phyloP scores from a whole-genome alignment of 208 protist species.

The Chromosphaera perkinsii region DNA sequence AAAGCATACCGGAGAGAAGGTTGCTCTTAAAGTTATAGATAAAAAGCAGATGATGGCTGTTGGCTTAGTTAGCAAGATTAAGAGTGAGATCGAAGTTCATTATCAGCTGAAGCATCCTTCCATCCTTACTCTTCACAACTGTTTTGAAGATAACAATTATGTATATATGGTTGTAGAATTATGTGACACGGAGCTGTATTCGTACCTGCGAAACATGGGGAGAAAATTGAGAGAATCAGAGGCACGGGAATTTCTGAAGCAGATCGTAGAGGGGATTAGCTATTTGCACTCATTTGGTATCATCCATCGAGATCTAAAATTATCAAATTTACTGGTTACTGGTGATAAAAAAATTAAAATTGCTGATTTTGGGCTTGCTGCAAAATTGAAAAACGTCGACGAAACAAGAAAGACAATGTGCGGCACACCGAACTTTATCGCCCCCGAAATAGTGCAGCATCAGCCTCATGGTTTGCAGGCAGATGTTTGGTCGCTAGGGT shows the following conservation, averaged over 20 bases:
- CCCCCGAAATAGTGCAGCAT: slow-evolving; percentile 1
- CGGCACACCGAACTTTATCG: neutral
- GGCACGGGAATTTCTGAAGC: too few species aligned
- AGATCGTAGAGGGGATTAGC: too few species aligned
- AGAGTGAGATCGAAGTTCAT: neutral
- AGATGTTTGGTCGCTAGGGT: slow-evolving; percentile 16
- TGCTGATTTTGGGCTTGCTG: slow-evolving; percentile 12
- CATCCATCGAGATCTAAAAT: slow-evolving; percentile 4
- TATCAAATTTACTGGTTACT: neutral
- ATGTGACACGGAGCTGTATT: too few species aligned
- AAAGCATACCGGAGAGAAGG: too few species aligned
- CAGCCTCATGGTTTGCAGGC: neutral
- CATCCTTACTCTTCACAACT: neutral
- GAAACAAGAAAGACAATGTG: neutral
- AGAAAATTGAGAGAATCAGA: too few species aligned
- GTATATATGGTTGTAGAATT: neutral
- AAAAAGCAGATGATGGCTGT: neutral
- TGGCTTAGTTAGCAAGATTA: neutral
- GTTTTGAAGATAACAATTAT: neutral
- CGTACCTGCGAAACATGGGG: too few species aligned
- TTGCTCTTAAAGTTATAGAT: neutral
- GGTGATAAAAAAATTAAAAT: slow-evolving; percentile 5
- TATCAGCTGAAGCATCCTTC: neutral
- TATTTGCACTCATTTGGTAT: too few species aligned
- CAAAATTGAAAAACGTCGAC: neutral